Base-by-base conservation (phyloP, 2,329 filamentous ascomycete genomes). In the Talaromyces sp. region DNA sequence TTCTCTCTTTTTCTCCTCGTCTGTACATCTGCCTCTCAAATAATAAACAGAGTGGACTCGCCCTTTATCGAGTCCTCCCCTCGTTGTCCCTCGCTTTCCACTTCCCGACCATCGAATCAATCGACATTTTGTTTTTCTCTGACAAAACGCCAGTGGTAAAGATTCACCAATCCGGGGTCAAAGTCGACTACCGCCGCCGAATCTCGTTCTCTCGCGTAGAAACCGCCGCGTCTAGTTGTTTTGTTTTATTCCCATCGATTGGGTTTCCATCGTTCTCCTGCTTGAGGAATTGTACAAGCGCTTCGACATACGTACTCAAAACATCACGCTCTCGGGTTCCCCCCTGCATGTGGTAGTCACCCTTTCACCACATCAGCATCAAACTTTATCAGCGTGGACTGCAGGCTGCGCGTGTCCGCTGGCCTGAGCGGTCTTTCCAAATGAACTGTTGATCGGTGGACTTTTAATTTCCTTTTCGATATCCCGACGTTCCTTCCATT, bases 391-490 rank as follows among this genome's bases (percentile, higher is more conserved):
- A 45, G 47, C 58, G 54, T 45, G 15, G 40, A 58, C 60, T 63
- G 51, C 45, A 63, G 59, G 64, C 64, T 63, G 64, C 60, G 64
- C 61, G 38, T 64, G 56, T 49, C 65, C 65, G 54, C 65, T n/a
- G 54, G 54, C 60, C 65, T 63, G 36, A 25, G 34, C 38, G 61
- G 34, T 38, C 38, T 63, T 47, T 31, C 56, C 65, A 47, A 63
- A 66, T 66, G 64, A 66, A 63, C 47, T 58, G 53, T 63, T 66
- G 61, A 63, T 63, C 61, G 36, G 61, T 58, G 51, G 53, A 63
- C 61, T 56, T 11, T 59, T 22, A 56, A 59, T 45, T 58, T 34
- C 31, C 38, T 47, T 29, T 49, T 36, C 61, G 38, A 56, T 47
- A 45, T 58, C 15, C 22, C 53, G 61, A 22, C 53, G 11, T 27